Evolutionary conservation across 805 yeast species (phyloP).

Genomic region (Metschnikowia sp.): DNA sequence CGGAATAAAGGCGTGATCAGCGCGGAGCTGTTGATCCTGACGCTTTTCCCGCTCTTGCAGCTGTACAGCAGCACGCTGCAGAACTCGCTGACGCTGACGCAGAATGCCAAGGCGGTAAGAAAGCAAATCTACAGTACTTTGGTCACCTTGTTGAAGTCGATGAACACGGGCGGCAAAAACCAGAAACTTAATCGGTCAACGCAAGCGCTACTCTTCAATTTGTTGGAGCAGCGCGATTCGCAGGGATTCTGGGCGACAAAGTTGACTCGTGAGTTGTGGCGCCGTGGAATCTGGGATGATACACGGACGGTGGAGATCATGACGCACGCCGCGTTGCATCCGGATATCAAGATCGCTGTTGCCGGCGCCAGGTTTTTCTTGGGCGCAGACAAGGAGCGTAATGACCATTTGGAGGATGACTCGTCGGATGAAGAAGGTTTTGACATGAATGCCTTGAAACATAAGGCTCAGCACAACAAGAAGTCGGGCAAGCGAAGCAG

Average conservation of each 20-base stretch:
- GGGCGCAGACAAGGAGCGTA: slow-evolving; percentile 94
- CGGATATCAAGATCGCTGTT: slow-evolving; percentile 79
- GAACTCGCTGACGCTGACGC: slow-evolving; percentile 36
- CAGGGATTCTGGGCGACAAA: slow-evolving; percentile 97
- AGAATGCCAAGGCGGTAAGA: slow-evolving; percentile 78
- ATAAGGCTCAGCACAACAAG: slow-evolving; percentile 79
- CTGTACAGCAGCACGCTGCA: slow-evolving; percentile 50
- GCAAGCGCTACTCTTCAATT: slow-evolving; percentile 86
- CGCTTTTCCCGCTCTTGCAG: slow-evolving; percentile 79
- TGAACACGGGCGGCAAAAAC: slow-evolving; percentile 84
- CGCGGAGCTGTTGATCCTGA: slow-evolving; percentile 78
- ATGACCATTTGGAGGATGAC: slow-evolving; percentile 73
- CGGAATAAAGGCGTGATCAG: slow-evolving; percentile 78
- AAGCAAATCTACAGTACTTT: slow-evolving; percentile 78
- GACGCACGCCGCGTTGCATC: slow-evolving; percentile 92
- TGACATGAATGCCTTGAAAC: slow-evolving; percentile 72
- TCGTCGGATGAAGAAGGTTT: slow-evolving; percentile 67
- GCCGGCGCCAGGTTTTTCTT: slow-evolving; percentile 90
- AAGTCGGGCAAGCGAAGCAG: slow-evolving; percentile 76
- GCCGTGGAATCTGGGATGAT: slow-evolving; percentile 98
- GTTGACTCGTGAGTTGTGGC: slow-evolving; percentile 92
- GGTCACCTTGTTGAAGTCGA: slow-evolving; percentile 72
- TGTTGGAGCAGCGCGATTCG: slow-evolving; percentile 70
- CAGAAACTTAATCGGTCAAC: slow-evolving; percentile 86
- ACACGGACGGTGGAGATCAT: slow-evolving; percentile 94